These are phyloP conservation scores for Cynara cardunculus DNA, from an alignment of 129 eudicot genomes.

Conservation along the genomic window DNA sequence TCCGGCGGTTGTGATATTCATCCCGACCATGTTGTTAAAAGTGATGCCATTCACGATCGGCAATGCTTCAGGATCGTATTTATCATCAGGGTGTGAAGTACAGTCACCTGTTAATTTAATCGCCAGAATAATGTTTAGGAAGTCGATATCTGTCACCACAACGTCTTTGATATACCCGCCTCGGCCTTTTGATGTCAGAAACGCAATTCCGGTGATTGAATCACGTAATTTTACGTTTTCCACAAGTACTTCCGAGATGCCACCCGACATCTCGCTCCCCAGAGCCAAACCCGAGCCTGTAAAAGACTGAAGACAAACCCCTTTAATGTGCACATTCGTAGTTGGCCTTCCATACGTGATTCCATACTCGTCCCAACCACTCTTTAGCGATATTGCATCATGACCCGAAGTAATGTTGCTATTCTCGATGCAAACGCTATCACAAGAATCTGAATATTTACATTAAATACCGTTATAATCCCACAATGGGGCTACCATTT, in stretches of 20 bases:
- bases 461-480: background rate
- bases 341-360: constrained; percentile 57
- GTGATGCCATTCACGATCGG: constrained; percentile 56
- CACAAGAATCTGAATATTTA: constrained; percentile 68
- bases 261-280: constrained; percentile 96
- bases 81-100: constrained; percentile 65
- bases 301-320: constrained; percentile 48
- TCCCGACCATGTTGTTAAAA: constrained; percentile 47
- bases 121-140: constrained; percentile 43
- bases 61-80: constrained; percentile 58
- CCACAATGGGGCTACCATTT: background rate
- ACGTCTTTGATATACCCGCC: constrained; percentile 66
- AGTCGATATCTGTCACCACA: constrained; percentile 30
- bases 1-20: constrained; percentile 55
- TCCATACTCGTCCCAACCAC: constrained; percentile 98
- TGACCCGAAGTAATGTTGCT: constrained; percentile 78
- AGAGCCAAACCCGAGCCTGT: constrained; percentile 65
- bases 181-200: constrained; percentile 71
- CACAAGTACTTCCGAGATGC: constrained; percentile 52
- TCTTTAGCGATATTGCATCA: constrained; percentile 76
- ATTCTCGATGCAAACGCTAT: constrained; percentile 73
- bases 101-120: constrained; percentile 56
- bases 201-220: constrained; percentile 53
- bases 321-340: constrained; percentile 50
- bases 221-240: constrained; percentile 45